Conservation (phyloP, 805 yeast species). For the Zygosaccharomyces bisporus region DNA sequence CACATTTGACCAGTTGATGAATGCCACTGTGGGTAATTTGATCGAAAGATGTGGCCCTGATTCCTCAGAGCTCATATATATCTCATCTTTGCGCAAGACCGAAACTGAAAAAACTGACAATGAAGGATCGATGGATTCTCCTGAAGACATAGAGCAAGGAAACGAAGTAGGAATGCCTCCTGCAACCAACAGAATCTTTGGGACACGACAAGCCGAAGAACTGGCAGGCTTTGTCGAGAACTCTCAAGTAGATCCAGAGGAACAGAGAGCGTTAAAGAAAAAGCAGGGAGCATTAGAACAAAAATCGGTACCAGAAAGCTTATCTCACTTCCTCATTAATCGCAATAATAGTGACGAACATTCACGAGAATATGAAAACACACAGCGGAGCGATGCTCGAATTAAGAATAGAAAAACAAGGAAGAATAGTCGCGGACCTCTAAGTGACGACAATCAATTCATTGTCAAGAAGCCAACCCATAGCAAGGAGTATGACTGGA, state of each 20-base stretch:
- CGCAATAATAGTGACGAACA: slow-evolving; percentile 34
- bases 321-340: slow-evolving; percentile 46
- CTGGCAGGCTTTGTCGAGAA: slow-evolving; percentile 39
- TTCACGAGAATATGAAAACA: too few relatives aligned
- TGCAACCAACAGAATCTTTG: slow-evolving; percentile 47
- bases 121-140: slow-evolving; percentile 6
- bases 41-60: slow-evolving; percentile 62
- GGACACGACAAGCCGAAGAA: slow-evolving; percentile 30
- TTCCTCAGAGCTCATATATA: slow-evolving; percentile 51
- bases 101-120: slow-evolving; percentile 9
- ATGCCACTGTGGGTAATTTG: slow-evolving; percentile 59
- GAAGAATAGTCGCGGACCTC: not conserved
- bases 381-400: too few relatives aligned
- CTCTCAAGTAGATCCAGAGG: slow-evolving; percentile 37
- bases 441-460: slow-evolving; percentile 18
- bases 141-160: not conserved
- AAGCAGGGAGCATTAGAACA: slow-evolving; percentile 50
- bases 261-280: slow-evolving; percentile 47
- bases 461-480: slow-evolving; percentile 33
- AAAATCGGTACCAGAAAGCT: slow-evolving; percentile 50
- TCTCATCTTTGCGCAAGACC: slow-evolving; percentile 12
- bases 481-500: slow-evolving; percentile 33
- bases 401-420: not conserved
- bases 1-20: slow-evolving; percentile 63
- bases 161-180: slow-evolving; percentile 54